Evolutionary conservation across 306 rosid species (phyloP).

Genomic region (Cucurbita ficifolia): DNA sequence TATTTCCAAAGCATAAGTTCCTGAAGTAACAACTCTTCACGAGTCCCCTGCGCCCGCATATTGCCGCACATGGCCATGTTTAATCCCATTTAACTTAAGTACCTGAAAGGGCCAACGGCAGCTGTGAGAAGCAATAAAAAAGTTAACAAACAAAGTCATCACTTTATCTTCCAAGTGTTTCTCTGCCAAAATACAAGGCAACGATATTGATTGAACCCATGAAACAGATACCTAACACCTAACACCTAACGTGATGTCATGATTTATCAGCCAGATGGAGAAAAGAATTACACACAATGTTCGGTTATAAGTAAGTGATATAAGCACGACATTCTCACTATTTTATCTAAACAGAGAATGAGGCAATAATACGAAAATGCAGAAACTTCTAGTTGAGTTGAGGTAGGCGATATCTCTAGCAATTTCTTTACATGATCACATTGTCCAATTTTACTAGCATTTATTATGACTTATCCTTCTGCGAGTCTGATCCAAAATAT

Average conservation of each 20-base stretch:
- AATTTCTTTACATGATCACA: neutral
- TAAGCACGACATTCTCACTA: neutral
- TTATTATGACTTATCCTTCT: neutral
- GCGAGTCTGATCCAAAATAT: neutral
- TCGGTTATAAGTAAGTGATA: neutral
- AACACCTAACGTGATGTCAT: neutral
- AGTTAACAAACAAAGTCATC: neutral
- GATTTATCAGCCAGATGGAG: neutral
- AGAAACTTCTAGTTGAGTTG: neutral
- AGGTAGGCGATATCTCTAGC: neutral
- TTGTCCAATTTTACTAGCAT: neutral
- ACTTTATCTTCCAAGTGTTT: neutral
- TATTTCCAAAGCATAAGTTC: neutral
- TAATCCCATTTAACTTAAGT: constrained; percentile 2
- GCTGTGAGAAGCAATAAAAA: neutral
- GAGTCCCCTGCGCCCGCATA: neutral
- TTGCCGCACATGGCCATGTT: neutral
- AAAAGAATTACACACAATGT: neutral
- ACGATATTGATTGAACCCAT: neutral
- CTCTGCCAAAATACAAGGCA: neutral
- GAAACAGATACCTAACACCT: neutral
- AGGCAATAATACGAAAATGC: neutral
- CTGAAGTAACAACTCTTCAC: constrained; percentile 2
- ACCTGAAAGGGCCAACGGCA: neutral
- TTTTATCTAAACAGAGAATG: neutral